Base-by-base conservation (phyloP, 2,329 filamentous ascomycete species). In the Fusarium zealandicum region DNA sequence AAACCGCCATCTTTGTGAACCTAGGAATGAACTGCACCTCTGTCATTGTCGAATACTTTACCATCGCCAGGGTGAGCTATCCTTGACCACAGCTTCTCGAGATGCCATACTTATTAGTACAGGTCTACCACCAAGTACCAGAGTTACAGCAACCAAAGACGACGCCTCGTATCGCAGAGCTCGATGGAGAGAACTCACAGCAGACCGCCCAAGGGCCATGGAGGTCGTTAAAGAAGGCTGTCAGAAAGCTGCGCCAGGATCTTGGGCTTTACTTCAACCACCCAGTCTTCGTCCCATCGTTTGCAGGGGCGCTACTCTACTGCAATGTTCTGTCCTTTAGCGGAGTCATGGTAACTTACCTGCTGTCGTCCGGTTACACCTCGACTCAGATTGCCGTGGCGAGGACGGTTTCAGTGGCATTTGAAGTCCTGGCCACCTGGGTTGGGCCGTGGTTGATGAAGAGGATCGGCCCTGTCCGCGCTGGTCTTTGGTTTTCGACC, bases 401-500 rank as follows among this genome's bases (percentile, higher is more conserved):
- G 38, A 78, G 86, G 4, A 81, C 81, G 0, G 57, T 78, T 5
- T 80, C 81, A 25, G 80, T 82, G 1, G 50, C 78, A 3, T 78
- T 85, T 42, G 87, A 89, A 67, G 71, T 89, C 3, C 74, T 75
- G 7, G 85, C 86, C 0, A 89, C 87, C 0, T 87, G 82, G 78
- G 67, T 81, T 1, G 83, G 81, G 0, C 86, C 86, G 0, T 72
- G 74, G 48, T 67, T 87, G 12, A 86, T 85, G 77, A 63, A 62
- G 3, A 73, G 71, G 32, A 80, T 88, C 32, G 84, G 86, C 0
- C 74, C 80, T 1, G 76, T 90, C 7, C 76, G 90, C n/a, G 79
- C 82, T 0, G 90, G 89, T 0, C 77, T 92, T 3, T 92, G 90
- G 90, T 85, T 84, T 57, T 68, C 88, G 9, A 86, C 81, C 49